Evolutionary conservation across 495 filamentous ascomycete genomes (phyloP).

Genomic region (Filosporella fistucella): DNA sequence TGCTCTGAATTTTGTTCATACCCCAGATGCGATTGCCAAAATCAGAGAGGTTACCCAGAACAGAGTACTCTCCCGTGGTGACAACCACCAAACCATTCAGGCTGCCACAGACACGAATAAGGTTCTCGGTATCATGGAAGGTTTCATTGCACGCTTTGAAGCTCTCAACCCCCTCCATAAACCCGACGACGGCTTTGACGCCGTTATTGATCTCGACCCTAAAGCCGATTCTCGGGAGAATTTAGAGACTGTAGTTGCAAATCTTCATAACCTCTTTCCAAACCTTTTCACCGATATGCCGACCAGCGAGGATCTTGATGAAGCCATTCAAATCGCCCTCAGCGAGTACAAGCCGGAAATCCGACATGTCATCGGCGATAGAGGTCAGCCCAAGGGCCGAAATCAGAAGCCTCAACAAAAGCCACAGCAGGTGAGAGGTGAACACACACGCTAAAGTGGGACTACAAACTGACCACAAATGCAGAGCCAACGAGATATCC

Average conservation of each 20-base stretch:
- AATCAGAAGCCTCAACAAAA: not conserved
- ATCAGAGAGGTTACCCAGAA: conserved; percentile 73
- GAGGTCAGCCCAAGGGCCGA: conserved; percentile 19
- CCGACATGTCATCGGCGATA: conserved; percentile 60
- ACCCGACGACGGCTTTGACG: conserved; percentile 76
- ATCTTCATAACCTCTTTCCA: conserved; percentile 69
- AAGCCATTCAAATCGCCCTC: conserved; percentile 71
- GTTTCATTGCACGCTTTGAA: conserved; percentile 85
- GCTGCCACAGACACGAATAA: conserved; percentile 63
- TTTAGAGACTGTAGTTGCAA: conserved; percentile 71
- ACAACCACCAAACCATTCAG: conserved; percentile 98
- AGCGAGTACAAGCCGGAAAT: conserved; percentile 72
- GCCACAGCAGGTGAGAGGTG: not conserved
- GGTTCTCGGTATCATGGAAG: conserved; percentile 88
- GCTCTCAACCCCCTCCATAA: conserved; percentile 52
- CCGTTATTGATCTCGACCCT: conserved; percentile 81
- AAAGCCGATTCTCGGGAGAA: conserved; percentile 73
- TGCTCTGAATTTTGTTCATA: conserved; percentile 90
- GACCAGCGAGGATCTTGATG: conserved; percentile 66
- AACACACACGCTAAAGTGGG: conserved; percentile 22
- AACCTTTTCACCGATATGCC: conserved; percentile 71
- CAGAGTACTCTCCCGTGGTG: conserved; percentile 78
- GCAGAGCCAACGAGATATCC: conserved; percentile 16
- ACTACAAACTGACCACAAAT: not conserved
- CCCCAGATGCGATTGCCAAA: conserved; percentile 52